phyloP scores from a whole-genome alignment of 805 yeast species.

The Spathaspora boniae region DNA sequence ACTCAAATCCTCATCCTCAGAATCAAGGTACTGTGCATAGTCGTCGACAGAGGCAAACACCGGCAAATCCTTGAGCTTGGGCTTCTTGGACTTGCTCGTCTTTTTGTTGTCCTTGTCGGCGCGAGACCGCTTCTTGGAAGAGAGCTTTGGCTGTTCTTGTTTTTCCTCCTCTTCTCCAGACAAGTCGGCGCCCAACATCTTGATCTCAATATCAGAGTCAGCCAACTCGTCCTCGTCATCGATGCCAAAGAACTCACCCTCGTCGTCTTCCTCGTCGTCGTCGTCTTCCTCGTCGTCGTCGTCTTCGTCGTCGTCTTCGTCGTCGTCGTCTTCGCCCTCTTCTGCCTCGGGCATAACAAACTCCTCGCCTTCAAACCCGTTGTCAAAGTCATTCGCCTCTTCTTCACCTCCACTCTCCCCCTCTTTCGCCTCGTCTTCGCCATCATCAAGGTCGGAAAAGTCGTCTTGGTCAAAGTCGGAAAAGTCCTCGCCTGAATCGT shows the following conservation, averaged over 20 bases:
- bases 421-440: constrained; percentile 42
- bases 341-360: constrained; percentile 15
- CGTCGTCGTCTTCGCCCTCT: constrained; percentile 27
- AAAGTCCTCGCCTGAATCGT: constrained; percentile 28
- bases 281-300: constrained; percentile 25
- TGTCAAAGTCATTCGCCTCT: constrained; percentile 20
- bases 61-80: constrained; percentile 67
- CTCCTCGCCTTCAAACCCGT: too few species aligned
- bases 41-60: constrained; percentile 87
- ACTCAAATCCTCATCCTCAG: constrained; percentile 60
- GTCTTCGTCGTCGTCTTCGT: constrained; percentile 18
- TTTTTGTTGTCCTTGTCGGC: constrained; percentile 23
- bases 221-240: constrained; percentile 27
- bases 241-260: constrained; percentile 15
- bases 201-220: constrained; percentile 19
- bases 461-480: constrained; percentile 46
- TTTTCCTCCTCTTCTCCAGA: constrained; percentile 29
- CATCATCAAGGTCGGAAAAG: constrained; percentile 31
- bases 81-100: constrained; percentile 43
- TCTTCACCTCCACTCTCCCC: constrained; percentile 22
- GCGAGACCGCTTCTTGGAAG: constrained; percentile 18
- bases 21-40: constrained; percentile 67
- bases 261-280: constrained; percentile 27
- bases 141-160: constrained; percentile 27
- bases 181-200: constrained; percentile 29